Evolutionary conservation across 2,329 filamentous ascomycete genomes (phyloP), one percentile per base, ranked within the genome.

Genomic region (Botrytis byssoidea): DNA sequence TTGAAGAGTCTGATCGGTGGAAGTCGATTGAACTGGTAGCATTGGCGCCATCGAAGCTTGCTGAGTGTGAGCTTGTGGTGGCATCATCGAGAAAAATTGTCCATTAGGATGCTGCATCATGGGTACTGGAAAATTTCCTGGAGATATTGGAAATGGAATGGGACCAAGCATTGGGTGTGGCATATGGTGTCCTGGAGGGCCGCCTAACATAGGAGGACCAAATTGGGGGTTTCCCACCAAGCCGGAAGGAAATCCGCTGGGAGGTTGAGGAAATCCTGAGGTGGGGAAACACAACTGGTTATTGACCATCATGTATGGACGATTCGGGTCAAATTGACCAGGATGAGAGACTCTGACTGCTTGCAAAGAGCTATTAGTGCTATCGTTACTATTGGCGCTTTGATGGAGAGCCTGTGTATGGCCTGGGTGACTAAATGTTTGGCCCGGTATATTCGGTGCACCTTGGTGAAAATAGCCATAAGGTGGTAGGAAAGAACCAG

Each of bases 341-440:
- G 80, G 80, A 25, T 77, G 79, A 29, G 81, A 82, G 40, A 82
- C 77, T 75, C 80, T 80, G 70, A 82, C 78, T 42, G 72, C 73
- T 25, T 80, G 76, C 40, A 75, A 35, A 44, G 61, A 40, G 29
- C 14, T 44, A 40, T 22, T 37, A 20, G 29, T 22, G n/a, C 61
- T 32, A 32, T 67, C 51, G 40, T 42, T 72, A 37, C 63, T 40
- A 48, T 46, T 72, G 10, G 25, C 32, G 12, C 29, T 29, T 72
- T 68, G 71, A 29, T 32, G 55, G 16, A 32, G 22, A 51, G 68
- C 44, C n/a, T 72, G 64, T 4, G 25, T 25, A 22, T 69, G 25
- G 16, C 55, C n/a, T 57, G 73, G 70, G 68, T 75, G 67, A 32
- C 74, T 48, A 73, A 77, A 69, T 25, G 40, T 22, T 57, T 42